These are phyloP conservation scores for Lachnellula cervina DNA, from an alignment of 2,329 filamentous ascomycete genomes.

Conservation along the genomic window DNA sequence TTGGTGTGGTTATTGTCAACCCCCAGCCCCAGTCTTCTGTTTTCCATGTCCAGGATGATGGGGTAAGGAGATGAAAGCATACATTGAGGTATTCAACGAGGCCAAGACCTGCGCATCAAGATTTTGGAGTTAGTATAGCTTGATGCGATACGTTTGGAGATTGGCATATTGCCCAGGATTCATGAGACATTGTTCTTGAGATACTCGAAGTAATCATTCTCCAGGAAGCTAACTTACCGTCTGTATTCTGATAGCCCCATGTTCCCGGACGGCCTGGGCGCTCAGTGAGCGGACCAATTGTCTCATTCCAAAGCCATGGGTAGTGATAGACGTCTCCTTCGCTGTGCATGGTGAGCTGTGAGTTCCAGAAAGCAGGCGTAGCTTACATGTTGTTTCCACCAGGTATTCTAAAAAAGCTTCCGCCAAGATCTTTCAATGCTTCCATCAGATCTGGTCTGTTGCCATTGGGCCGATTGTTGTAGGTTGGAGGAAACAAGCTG, in stretches of 20 bases:
- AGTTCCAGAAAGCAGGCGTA: neutral
- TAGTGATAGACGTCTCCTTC: constrained; percentile 25
- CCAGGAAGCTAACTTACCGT: constrained; percentile 28
- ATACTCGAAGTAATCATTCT: too few relatives aligned
- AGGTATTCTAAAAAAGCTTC: constrained; percentile 58
- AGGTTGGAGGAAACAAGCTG: constrained; percentile 56
- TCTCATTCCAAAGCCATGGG: constrained; percentile 36
- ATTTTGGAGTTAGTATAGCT: too few relatives aligned
- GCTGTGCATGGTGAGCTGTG: constrained; percentile 26
- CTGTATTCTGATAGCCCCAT: constrained; percentile 40
- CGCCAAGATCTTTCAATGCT: constrained; percentile 47
- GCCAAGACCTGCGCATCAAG: constrained; percentile 34
- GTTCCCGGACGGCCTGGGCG: constrained; percentile 35
- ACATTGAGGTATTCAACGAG: constrained; percentile 44
- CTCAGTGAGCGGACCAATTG: constrained; percentile 36
- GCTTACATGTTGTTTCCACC: constrained; percentile 57
- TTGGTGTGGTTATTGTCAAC: too few relatives aligned
- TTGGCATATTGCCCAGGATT: too few relatives aligned
- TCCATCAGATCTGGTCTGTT: constrained; percentile 51
- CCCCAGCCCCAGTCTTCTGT: too few relatives aligned
- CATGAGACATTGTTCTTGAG: too few relatives aligned
- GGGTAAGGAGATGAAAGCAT: neutral
- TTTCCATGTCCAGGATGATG: neutral
- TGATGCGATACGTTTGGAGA: too few relatives aligned
- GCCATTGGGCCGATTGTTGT: constrained; percentile 52